These are phyloP conservation scores for Neurospora sp. DNA, from an alignment of 495 filamentous ascomycete genomes.

Conservation along the genomic window DNA sequence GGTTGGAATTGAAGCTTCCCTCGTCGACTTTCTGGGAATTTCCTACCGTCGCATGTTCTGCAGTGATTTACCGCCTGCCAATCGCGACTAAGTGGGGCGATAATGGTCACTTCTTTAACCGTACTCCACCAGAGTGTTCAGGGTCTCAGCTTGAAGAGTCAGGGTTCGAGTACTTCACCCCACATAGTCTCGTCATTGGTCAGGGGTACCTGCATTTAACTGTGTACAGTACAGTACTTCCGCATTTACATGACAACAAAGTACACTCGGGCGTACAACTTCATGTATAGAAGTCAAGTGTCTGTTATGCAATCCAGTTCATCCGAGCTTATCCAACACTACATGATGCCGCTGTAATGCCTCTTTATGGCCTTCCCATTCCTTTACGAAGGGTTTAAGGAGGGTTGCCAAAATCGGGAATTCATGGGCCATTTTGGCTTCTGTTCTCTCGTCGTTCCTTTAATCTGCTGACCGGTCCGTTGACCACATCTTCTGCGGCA, in stretches of 20 bases:
- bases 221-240: background rate
- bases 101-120: background rate
- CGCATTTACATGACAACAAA: background rate
- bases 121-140: background rate
- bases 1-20: background rate
- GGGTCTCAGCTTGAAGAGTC: background rate
- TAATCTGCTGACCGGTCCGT: background rate
- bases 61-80: conserved; percentile 13
- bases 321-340: background rate
- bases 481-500: background rate
- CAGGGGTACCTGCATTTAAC: background rate
- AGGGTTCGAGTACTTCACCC: background rate
- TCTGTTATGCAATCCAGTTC: background rate
- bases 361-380: background rate
- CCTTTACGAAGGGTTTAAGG: too few species aligned
- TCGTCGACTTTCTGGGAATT: conserved; percentile 7
- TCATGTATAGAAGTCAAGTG: background rate
- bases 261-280: background rate
- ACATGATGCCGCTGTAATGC: background rate
- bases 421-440: background rate
- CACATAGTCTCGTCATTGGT: background rate
- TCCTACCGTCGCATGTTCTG: conserved; percentile 11
- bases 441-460: background rate
- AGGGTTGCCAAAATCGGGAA: background rate
- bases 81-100: conserved; percentile 10